phyloP scores from a whole-genome alignment of 345 rosid genomes.

The Turritis glabra region DNA sequence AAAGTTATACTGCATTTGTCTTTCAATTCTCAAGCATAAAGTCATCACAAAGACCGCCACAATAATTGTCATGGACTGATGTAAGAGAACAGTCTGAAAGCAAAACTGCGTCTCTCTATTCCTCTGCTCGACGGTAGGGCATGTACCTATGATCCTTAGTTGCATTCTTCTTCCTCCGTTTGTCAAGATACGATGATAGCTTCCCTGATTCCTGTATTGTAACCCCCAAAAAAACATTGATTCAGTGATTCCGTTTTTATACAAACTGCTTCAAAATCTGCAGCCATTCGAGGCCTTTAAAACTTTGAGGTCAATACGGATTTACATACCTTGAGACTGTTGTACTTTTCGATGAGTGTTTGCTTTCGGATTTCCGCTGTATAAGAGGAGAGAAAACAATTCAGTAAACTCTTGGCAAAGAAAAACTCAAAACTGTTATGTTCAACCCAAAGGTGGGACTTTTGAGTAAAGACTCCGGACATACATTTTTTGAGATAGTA shows the following conservation, averaged over 20 bases:
- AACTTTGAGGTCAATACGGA: background rate
- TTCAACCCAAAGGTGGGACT: background rate
- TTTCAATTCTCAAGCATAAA: slow-evolving; percentile 9
- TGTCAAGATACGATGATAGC: slow-evolving; percentile 77
- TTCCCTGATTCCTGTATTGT: slow-evolving; percentile 68
- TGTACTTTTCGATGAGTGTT: slow-evolving; percentile 68
- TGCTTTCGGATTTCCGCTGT: slow-evolving; percentile 87
- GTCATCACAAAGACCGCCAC: background rate
- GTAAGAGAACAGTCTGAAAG: background rate
- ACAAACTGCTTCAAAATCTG: too few species aligned
- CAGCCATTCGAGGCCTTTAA: too few species aligned
- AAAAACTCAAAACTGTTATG: background rate
- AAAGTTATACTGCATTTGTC: background rate
- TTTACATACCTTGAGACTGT: slow-evolving; percentile 67
- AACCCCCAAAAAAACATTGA: background rate
- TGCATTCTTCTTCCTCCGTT: slow-evolving; percentile 85
- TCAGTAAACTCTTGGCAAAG: slow-evolving; percentile 19
- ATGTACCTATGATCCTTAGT: slow-evolving; percentile 83
- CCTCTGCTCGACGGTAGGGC: slow-evolving; percentile 68
- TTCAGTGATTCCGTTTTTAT: slow-evolving; percentile 24
- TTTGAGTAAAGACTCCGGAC: background rate
- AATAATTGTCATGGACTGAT: background rate
- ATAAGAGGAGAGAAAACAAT: slow-evolving; percentile 22
- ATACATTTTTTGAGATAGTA: slow-evolving; percentile 87
- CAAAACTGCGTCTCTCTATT: slow-evolving; percentile 29